Base-by-base conservation (phyloP, 768 basidiomycete genomes). In the Phanerodontia chrysosporium region DNA sequence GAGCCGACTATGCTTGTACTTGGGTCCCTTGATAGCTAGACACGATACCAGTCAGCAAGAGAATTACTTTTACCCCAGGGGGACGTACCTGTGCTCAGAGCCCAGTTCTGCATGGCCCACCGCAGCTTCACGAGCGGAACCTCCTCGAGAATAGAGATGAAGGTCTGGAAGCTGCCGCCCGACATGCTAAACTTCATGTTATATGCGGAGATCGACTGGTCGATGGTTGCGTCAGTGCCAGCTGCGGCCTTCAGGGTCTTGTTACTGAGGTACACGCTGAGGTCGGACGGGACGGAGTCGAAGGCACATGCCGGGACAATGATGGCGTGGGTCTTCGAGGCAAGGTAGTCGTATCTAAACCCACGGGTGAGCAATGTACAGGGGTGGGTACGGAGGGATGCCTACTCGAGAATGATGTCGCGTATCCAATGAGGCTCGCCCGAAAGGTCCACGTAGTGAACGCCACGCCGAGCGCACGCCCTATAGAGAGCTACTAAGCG, bases 391-490 rank as follows among this genome's bases (percentile, higher is more conserved):
- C 18, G 1, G 21, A 36, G 44, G 22, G 53, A n/a, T 22, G 74
- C 84, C 65, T 63, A 84, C 87, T 80, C 68, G 28, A 73, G 32
- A 49, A 91, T 83, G 51, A 92, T 86, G 14, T 83, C 73, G 60
- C 73, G 74, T 48, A 89, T 79, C 84, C 87, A 94, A 2, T 76
- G 73, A 0, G 79, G 72, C 69, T 95, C 93, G 8, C 89, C 88
- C 1, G 88, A 84, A 32, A 95, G 75, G 71, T 98, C 95, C 27
- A 93, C 84, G 69, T 96, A 96, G 71, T 95, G 92, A 7, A 83
- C 80, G 5, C 89, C 86, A 58, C 87, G 75, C 35, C 74, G 75
- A 4, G 86, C 89, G 62, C 94, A 96, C 3, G 89, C 86, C 58
- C 82, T 90, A 35, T n/a, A 13, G 21, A 22, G 13, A 9, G 32